Base-by-base conservation (phyloP, 176 grass and related monocot species). In the Olyra latifolia region DNA sequence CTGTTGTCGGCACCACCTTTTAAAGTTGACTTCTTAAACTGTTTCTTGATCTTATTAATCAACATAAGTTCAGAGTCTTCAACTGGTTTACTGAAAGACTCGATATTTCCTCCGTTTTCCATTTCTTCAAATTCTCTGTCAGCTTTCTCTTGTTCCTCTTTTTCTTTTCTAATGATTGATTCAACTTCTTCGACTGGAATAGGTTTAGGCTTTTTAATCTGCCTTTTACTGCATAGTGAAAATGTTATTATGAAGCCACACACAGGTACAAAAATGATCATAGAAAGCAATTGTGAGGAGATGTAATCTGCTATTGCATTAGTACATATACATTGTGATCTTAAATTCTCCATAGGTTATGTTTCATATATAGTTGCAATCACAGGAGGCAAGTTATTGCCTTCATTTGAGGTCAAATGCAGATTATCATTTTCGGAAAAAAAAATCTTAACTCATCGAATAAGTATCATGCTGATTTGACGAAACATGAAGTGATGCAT, bases 131-230 rank as follows among this genome's bases (percentile, higher is more conserved):
- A 92, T 85, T 92, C 90, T 87, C 30, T 78, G 41, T 89, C 92
- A 77, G 32, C 84, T 66, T 56, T 89, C 45, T 91, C 84, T 88
- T 99, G 96, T 47, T 93, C 88, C 63, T 88, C 88, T 74, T 91
- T 95, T 84, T 94, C 90, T 81, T 87, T 78, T 75, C 35, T 67
- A 71, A 93, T 76, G 74, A 91, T 86, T 6, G 90, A 89, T 80
- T 99, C 84, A 76, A 95, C 84, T 60, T 95, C 90, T 68, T 99
- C 90, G 47, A 66, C 10, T 62, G 81, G 74, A 83, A 95, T 86
- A 48, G 86, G 90, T 82, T 87, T 95, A 78, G 88, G 92, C 80
- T 95, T 99, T 87, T 89, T 93, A 86, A 99, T 93, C 80, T 91
- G 91, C 75, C 91, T 72, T 66, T 89, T 91, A 38, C 96, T 98